Evolutionary conservation across 495 filamentous ascomycete species (phyloP).

Genomic region (Xylaria nigripes): DNA sequence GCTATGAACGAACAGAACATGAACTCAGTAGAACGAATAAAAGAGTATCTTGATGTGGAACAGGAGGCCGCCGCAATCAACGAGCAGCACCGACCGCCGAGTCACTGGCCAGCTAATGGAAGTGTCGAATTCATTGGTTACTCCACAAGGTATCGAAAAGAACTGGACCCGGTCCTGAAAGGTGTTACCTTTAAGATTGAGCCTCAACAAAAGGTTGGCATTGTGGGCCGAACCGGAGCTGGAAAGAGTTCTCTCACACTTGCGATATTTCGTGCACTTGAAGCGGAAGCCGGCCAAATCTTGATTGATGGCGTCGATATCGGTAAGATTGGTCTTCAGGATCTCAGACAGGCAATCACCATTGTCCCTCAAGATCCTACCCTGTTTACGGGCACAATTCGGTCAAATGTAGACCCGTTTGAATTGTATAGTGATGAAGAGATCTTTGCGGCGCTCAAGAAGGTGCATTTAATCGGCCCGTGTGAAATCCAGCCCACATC

Average conservation of each 20-base stretch:
- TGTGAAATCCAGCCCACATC: conserved; percentile 33
- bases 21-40: conserved; percentile 98
- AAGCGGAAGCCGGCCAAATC: conserved; percentile 86
- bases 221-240: conserved; percentile 92
- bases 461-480: conserved; percentile 80
- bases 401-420: conserved; percentile 94
- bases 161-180: conserved; percentile 78
- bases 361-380: conserved; percentile 99
- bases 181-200: conserved; percentile 79
- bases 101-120: conserved; percentile 80
- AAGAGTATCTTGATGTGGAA: conserved; percentile 94
- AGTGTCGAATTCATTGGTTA: conserved; percentile 82
- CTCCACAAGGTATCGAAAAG: conserved; percentile 77
- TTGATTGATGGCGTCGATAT: conserved; percentile 87
- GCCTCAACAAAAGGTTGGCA: conserved; percentile 86
- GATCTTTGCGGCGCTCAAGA: conserved; percentile 76
- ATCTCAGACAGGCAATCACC: conserved; percentile 87
- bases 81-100: conserved; percentile 64
- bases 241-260: conserved; percentile 95
- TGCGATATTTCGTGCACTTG: conserved; percentile 93
- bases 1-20: conserved; percentile 96
- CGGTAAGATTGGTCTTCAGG: conserved; percentile 76
- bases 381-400: conserved; percentile 90
- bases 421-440: conserved; percentile 82
- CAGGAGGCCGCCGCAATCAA: conserved; percentile 80